Percentiles rank a stretch among this genome's conserved stretches.
Conservation (phyloP, 805 yeast genomes). For the Hanseniaspora guilliermondii region DNA sequence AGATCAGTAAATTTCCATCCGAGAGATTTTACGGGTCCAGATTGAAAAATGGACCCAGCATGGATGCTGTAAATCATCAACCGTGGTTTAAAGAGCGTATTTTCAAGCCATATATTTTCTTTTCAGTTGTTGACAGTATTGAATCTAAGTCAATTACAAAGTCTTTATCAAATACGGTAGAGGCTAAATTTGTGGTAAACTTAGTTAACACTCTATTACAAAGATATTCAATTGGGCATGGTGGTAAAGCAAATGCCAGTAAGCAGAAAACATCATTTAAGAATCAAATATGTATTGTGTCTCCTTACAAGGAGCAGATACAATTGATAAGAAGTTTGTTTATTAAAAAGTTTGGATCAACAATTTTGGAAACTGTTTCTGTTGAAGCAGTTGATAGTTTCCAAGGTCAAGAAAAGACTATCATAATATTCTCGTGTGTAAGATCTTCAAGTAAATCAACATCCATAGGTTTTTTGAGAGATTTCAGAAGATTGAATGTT, state of each 20-base stretch:
- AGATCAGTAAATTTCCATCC: conserved; percentile 77
- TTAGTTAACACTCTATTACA: conserved; percentile 43
- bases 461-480: conserved; percentile 81
- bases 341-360: conserved; percentile 46
- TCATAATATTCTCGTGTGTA: conserved; percentile 89
- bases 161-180: conserved; percentile 59
- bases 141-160: conserved; percentile 54
- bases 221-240: conserved; percentile 21
- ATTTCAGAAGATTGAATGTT: conserved; percentile 90
- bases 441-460: conserved; percentile 54
- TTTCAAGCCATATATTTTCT: conserved; percentile 68
- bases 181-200: conserved; percentile 62
- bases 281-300: conserved; percentile 76
- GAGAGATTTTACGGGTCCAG: conserved; percentile 61
- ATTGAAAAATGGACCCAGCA: conserved; percentile 66
- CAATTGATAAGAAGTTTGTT: conserved; percentile 46
- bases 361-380: conserved; percentile 55
- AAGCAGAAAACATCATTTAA: conserved; percentile 38
- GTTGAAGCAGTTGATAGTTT: conserved; percentile 96
- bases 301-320: conserved; percentile 90
- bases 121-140: conserved; percentile 48
- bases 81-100: conserved; percentile 59
- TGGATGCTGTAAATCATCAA: conserved; percentile 45
- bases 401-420: conserved; percentile 95
- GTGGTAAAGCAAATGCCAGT: not conserved